These are phyloP conservation scores for Apiospora phragmitis DNA, from an alignment of 2,329 filamentous ascomycete genomes.

Conservation along the genomic window DNA sequence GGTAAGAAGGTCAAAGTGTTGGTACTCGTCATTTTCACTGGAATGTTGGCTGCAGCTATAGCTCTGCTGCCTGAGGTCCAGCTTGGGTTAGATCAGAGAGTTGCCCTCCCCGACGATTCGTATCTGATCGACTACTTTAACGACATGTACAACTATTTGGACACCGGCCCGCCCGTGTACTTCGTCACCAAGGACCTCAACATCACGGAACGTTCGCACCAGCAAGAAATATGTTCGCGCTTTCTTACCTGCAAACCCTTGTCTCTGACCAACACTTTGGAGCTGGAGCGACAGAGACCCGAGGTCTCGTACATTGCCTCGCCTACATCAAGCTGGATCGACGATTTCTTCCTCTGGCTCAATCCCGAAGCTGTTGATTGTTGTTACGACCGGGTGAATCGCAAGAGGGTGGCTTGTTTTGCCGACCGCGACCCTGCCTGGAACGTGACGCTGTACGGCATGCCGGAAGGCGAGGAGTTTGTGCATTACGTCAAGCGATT, in stretches of 20 bases:
- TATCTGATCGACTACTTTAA: slow-evolving; percentile 97
- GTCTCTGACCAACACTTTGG: slow-evolving; percentile 85
- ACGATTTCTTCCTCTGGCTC: slow-evolving; percentile 96
- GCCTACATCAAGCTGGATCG: slow-evolving; percentile 91
- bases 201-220: slow-evolving; percentile 70
- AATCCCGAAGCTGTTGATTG: slow-evolving; percentile 72
- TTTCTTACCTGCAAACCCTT: slow-evolving; percentile 85
- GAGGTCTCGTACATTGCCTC: slow-evolving; percentile 86
- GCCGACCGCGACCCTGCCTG: slow-evolving; percentile 73
- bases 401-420: slow-evolving; percentile 71
- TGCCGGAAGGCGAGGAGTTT: slow-evolving; percentile 94
- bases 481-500: slow-evolving; percentile 82
- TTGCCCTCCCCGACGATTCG: slow-evolving; percentile 89
- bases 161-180: slow-evolving; percentile 90
- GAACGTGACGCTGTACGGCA: slow-evolving; percentile 86
- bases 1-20: slow-evolving; percentile 76
- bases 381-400: slow-evolving; percentile 59
- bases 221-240: slow-evolving; percentile 85
- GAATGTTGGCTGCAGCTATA: slow-evolving; percentile 80
- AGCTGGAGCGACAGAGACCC: slow-evolving; percentile 89
- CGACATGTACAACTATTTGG: slow-evolving; percentile 90
- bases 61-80: slow-evolving; percentile 82
- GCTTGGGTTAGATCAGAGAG: slow-evolving; percentile 89
- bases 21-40: slow-evolving; percentile 80
- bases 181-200: slow-evolving; percentile 88